Base-by-base conservation (phyloP, 768 basidiomycete species). In the Russula sp. region DNA sequence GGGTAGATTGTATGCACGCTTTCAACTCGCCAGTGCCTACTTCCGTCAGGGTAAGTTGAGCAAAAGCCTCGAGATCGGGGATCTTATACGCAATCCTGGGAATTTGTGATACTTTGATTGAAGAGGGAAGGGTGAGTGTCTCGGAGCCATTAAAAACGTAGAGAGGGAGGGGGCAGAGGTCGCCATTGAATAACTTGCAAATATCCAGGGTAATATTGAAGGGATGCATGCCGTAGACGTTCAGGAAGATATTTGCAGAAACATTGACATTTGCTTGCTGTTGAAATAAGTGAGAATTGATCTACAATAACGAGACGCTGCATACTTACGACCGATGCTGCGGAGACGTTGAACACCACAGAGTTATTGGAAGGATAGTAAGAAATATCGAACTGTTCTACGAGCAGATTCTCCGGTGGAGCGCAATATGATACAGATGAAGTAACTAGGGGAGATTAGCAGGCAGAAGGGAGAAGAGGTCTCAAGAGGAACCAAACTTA, bases 31-130 rank as follows among this genome's bases (percentile, higher is more conserved):
- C 87, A 6, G 91, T 90, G 55, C 78, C 77, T 36, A 85, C 81
- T 66, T 91, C 84, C 2, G 78, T 83, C 46, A 96, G 80, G 6
- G 86, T 82, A 59, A 98, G 77, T 69, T 93, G 89, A 0, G 86
- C 94, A 71, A 84, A 94, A 20, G 90, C 94, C 73, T 98, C 94
- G 6, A 98, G 80, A 75, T 99, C 91, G 5, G 96, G 96, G 42
- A 99, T 88, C 48, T 79, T 76, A 74, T 86, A 99, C 0, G 91
- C 93, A 57, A 96, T 90, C 24, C 74, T 74, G 0, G 94, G 94
- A n/a, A 95, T 79, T 63, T 77, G 75, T 42, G 78, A 71, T 48
- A 92, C 77, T 48, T 81, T 80, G 51, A 88, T 73, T 26, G 84
- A 82, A 34, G 79, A 71, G 0, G 90, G 89, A 0, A 93, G 77